Percentiles rank a stretch among this genome's conserved stretches.
Evolutionary conservation across 2,329 filamentous ascomycete species (phyloP).

Genomic region (Pyricularia sp.): DNA sequence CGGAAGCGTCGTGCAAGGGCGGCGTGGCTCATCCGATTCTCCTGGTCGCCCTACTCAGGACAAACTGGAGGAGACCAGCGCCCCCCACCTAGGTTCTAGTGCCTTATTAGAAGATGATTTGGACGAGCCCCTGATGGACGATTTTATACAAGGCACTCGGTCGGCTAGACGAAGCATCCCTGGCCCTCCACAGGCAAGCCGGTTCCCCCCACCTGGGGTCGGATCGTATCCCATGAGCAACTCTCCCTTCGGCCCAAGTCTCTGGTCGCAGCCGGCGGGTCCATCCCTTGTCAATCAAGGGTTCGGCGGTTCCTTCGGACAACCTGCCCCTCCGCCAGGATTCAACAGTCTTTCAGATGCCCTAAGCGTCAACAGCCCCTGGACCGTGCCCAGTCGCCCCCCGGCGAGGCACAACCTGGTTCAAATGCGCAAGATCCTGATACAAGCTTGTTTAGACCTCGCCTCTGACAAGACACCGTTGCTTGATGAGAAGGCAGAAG

Average conservation of each 20-base stretch:
- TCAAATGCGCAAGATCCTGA: conserved; percentile 40
- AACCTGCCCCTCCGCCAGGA: neutral
- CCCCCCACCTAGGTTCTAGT: conserved; percentile 68
- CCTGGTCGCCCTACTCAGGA: conserved; percentile 37
- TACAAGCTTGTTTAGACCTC: conserved; percentile 60
- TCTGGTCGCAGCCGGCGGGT: conserved; percentile 7
- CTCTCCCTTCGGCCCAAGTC: conserved; percentile 8
- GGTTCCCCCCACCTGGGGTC: neutral
- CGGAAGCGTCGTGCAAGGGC: conserved; percentile 52
- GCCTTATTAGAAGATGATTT: conserved; percentile 69
- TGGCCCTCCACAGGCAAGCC: neutral
- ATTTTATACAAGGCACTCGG: conserved; percentile 10
- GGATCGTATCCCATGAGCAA: conserved; percentile 6
- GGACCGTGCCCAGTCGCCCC: conserved; percentile 6
- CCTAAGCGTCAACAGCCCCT: conserved; percentile 1
- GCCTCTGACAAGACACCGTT: conserved; percentile 11
- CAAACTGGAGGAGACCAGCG: conserved; percentile 53
- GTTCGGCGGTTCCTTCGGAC: conserved; percentile 4
- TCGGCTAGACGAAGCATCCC: conserved; percentile 10
- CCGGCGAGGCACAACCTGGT: neutral
- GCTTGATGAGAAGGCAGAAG: conserved; percentile 13
- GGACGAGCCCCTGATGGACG: conserved; percentile 37
- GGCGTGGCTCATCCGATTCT: conserved; percentile 19
- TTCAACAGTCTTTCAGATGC: conserved; percentile 1
- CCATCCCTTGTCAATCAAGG: neutral